Conservation (phyloP, 164 flowering plant genomes). For the Cinnamomum micranthum region DNA sequence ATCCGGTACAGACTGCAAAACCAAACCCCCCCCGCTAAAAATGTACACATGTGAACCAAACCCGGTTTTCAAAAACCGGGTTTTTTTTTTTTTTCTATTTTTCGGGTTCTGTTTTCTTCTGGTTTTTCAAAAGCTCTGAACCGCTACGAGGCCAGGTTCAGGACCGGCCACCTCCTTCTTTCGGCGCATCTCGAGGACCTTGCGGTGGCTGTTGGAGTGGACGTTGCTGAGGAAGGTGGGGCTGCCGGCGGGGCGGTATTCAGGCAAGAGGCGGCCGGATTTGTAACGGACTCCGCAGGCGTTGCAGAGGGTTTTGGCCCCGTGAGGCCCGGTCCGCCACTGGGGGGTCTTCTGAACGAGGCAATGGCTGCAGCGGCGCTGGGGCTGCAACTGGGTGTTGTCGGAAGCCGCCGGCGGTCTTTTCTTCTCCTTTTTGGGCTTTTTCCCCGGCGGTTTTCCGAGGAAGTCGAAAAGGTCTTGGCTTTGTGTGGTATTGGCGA, state of each 20-base stretch:
- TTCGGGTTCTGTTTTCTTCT: background rate
- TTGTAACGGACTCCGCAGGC: slow-evolving; percentile 93
- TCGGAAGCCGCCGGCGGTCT: slow-evolving; percentile 18
- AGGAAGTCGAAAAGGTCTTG: slow-evolving; percentile 13
- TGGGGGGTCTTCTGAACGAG: slow-evolving; percentile 83
- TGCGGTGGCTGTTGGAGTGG: slow-evolving; percentile 82
- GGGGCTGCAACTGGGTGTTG: slow-evolving; percentile 19
- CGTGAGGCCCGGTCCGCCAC: slow-evolving; percentile 88
- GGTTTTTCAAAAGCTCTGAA: slow-evolving; percentile 30
- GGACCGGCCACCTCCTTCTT: slow-evolving; percentile 39
- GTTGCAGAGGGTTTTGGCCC: slow-evolving; percentile 83
- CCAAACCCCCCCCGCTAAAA: slow-evolving; percentile 7
- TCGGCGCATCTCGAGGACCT: slow-evolving; percentile 73
- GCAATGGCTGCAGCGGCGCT: slow-evolving; percentile 72
- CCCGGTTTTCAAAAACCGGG: background rate
- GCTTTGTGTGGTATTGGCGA: slow-evolving; percentile 10
- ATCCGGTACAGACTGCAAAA: slow-evolving; percentile 15
- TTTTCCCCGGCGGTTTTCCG: slow-evolving; percentile 25
- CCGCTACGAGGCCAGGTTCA: slow-evolving; percentile 21
- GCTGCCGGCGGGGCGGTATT: slow-evolving; percentile 85
- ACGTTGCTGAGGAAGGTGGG: slow-evolving; percentile 64
- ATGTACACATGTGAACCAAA: slow-evolving; percentile 19
- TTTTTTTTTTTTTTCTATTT: no score
- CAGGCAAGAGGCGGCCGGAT: slow-evolving; percentile 86
- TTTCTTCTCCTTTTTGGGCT: slow-evolving; percentile 37